Evolutionary conservation across 257 asterid species (phyloP), one percentile per base, ranked within the genome.

Genomic region (Catharanthus roseus): DNA sequence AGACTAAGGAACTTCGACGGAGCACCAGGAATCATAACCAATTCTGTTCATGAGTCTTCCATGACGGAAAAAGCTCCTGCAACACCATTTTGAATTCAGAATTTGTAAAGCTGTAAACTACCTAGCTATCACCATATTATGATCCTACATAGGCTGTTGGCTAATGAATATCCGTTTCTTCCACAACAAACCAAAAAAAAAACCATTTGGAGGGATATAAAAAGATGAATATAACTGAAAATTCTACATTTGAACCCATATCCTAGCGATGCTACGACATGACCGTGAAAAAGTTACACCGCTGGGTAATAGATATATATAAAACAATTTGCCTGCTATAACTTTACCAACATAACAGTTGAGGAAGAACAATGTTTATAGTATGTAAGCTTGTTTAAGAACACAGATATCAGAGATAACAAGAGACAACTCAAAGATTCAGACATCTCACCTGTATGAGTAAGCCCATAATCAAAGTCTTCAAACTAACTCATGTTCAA

Each of bases 41-140:
- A 45, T 74, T 76, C 78, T 82, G 88, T 80, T 74, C 92, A 74
- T 76, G 88, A 74, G 80, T 78, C 85, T 75, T 83, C 88, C 80
- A 80, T 75, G 82, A 77, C 50, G 79, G 58, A 67, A 77, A 72
- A 77, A 53, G 89, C 82, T 82, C 96, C 96, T 89, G 92, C 96
- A 89, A 89, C 79, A 82, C 73, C 85, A 85, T 85, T 74, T 71
- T 65, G 69, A 61, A 78, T 86, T 85, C 80, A 88, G 87, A 88
- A 73, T 76, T 76, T 80, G 70, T 38, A 80, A 50, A 77, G 84
- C 65, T 83, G 84, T 78, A 81, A 81, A 77, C 83, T 76, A 81
- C 74, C 77, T 73, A 78, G 68, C 88, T 83, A 85, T 63, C 77
- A 74, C 83, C 75, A 77, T 60, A 76, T 73, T 23, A 28, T 51